phyloP scores from a whole-genome alignment of 306 rosid species.

The Cicer cuneatum region DNA sequence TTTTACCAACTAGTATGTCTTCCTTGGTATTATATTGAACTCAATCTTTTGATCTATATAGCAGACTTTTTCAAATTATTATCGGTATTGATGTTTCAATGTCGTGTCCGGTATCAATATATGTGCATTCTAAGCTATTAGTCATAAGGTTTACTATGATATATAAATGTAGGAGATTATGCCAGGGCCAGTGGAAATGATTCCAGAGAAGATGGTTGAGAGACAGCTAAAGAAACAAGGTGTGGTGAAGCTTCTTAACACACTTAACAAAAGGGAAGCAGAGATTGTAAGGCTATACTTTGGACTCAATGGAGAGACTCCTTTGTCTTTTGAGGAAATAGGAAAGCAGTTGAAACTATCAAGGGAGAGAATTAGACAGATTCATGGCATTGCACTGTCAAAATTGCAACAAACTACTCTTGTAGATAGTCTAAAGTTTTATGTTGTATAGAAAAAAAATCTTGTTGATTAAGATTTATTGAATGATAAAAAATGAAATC shows the following conservation, averaged over 20 bases:
- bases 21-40: no score
- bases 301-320: constrained; percentile 67
- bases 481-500: neutral
- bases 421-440: constrained; percentile 51
- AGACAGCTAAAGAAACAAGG: constrained; percentile 59
- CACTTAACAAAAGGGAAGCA: constrained; percentile 67
- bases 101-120: no score
- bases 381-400: constrained; percentile 58
- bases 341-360: constrained; percentile 68
- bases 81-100: no score
- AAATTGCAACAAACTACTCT: constrained; percentile 52
- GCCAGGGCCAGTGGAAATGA: constrained; percentile 63
- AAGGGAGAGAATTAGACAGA: constrained; percentile 73
- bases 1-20: no score
- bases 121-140: neutral
- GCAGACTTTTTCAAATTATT: no score
- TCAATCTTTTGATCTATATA: no score
- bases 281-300: constrained; percentile 59
- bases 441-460: constrained; percentile 47
- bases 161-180: constrained; percentile 66
- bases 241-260: constrained; percentile 58
- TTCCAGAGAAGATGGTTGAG: constrained; percentile 67
- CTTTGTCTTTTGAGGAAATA: constrained; percentile 69
- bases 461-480: constrained; percentile 1
- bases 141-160: neutral